These are phyloP conservation scores for Rickenella mellea DNA, from an alignment of 768 basidiomycete species.

Conservation along the genomic window DNA sequence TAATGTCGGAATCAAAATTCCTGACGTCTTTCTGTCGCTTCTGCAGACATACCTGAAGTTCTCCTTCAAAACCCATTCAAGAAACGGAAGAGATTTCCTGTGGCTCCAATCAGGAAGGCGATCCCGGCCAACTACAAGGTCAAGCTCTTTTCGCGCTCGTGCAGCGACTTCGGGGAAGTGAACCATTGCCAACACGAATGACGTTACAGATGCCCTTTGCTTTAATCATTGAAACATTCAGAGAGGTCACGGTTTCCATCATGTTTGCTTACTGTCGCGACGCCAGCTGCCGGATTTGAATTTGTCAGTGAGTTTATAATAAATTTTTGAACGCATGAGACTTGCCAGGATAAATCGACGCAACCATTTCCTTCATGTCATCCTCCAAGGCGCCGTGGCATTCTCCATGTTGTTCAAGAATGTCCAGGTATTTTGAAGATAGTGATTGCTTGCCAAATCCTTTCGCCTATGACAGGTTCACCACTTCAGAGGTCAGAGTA, in stretches of 20 bases:
- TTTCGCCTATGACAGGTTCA: not conserved
- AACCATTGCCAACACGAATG: constrained; percentile 4
- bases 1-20: no score
- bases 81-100: constrained; percentile 6
- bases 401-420: no score
- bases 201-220: not conserved
- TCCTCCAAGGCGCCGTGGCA: not conserved
- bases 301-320: not conserved
- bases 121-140: constrained; percentile 18
- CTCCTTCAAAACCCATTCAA: constrained; percentile 8
- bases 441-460: not conserved
- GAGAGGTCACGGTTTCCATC: not conserved
- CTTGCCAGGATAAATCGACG: not conserved
- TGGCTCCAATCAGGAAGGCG: constrained; percentile 17
- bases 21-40: no score
- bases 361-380: not conserved
- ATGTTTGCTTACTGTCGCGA: not conserved
- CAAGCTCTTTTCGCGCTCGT: constrained; percentile 17
- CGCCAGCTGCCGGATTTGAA: not conserved
- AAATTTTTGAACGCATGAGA: not conserved
- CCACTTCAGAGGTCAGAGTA: no score
- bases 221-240: not conserved
- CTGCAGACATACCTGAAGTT: constrained; percentile 6
- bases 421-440: no score
- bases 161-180: constrained; percentile 14